Evolutionary conservation across 208 protist species (phyloP).

Genomic region (Crithidia sp.): DNA sequence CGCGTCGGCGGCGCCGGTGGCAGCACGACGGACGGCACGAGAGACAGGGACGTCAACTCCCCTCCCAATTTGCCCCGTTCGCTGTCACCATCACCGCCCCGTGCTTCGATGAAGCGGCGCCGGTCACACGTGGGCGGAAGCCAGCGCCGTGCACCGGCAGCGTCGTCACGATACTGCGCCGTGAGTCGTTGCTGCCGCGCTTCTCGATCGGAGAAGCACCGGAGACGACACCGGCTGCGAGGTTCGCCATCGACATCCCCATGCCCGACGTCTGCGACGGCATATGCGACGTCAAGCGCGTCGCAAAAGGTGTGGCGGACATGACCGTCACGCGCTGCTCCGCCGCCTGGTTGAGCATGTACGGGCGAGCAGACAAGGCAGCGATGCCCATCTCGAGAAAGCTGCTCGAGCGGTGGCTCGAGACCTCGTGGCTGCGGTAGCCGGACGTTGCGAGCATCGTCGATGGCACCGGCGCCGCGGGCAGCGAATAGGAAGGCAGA

Average conservation of each 20-base stretch:
- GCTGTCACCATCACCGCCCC: slow-evolving; percentile 4
- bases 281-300: background rate
- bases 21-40: slow-evolving; percentile 16
- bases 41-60: slow-evolving; percentile 11
- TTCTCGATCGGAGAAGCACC: background rate
- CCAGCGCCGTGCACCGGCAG: background rate
- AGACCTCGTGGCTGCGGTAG: too few species aligned
- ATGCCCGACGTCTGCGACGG: background rate
- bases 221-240: background rate
- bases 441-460: background rate
- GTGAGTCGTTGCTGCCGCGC: slow-evolving; percentile 3
- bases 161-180: background rate
- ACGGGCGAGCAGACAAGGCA: slow-evolving; percentile 20
- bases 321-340: slow-evolving; percentile 31
- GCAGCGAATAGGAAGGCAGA: too few species aligned
- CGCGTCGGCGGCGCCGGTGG: slow-evolving; percentile 16
- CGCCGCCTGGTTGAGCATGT: slow-evolving; percentile 30
- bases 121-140: slow-evolving; percentile 9
- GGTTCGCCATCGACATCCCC: background rate
- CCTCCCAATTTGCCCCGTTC: background rate
- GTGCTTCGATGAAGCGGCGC: background rate
- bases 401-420: slow-evolving; percentile 11
- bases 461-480: background rate
- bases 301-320: background rate
- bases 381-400: slow-evolving; percentile 10